Conservation (phyloP, 1,284 basidiomycete genomes). For the Earliella scabrosa region DNA sequence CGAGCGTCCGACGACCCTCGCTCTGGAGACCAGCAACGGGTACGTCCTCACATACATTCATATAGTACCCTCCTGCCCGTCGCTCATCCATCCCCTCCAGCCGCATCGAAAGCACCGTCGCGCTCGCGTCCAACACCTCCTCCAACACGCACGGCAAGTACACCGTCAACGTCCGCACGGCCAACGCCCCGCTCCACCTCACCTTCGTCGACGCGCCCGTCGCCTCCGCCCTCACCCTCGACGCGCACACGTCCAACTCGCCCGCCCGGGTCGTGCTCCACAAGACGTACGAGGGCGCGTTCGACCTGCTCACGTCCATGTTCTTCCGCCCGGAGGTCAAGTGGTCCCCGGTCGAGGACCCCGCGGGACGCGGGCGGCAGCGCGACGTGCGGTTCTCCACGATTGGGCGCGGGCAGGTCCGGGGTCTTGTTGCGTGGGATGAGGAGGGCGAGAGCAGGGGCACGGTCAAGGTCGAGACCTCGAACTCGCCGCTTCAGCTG, state of each 20-base stretch:
- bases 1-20: not conserved
- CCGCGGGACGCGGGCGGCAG: conserved; percentile 8
- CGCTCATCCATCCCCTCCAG: not conserved
- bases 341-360: conserved; percentile 11
- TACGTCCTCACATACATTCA: not conserved
- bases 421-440: not conserved
- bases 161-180: conserved; percentile 29
- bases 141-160: conserved; percentile 36
- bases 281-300: conserved; percentile 48
- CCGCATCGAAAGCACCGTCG: conserved; percentile 1
- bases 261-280: conserved; percentile 39
- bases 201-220: conserved; percentile 41
- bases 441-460: not conserved
- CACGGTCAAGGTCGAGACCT: not conserved
- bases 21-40: conserved; percentile 4
- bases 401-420: not conserved
- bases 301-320: conserved; percentile 36
- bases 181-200: conserved; percentile 36
- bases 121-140: conserved; percentile 24
- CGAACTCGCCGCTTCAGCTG: conserved; percentile 8
- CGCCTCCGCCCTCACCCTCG: conserved; percentile 41
- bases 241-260: conserved; percentile 37
- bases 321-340: conserved; percentile 21
- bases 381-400: not conserved
- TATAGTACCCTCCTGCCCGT: not conserved